Evolutionary conservation across 345 rosid genomes (phyloP), one percentile per base, ranked within the genome.

Genomic region (Pelargonium nanum): DNA sequence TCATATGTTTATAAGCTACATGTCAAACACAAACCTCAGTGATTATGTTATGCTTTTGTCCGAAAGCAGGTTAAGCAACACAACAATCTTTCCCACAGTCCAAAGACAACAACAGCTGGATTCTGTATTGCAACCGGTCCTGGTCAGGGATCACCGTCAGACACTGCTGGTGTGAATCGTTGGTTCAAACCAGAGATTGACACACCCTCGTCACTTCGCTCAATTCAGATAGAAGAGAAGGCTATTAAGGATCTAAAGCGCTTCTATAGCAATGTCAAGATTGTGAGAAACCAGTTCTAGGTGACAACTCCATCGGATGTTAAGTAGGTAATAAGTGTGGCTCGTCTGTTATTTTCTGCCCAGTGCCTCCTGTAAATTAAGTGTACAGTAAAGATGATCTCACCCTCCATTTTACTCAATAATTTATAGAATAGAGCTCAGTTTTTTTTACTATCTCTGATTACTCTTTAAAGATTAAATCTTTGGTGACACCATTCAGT

Each of bases 201-300:
- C 59, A 53, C 83, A 28, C 81, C 91, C 4, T 87, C 99, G 15
- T 78, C 97, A 5, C 78, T 93, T 34, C 85, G 94, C 0, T 85
- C 97, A 0, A 93, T 93, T 65, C 97, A 93, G 80, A 85, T 89
- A 0, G 99, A 93, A 74, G 99, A 89, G 75, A 87, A 76, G 79
- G 99, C 97, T 21, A 87, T 89, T 75, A 93, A 87, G 78, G 97
- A 89, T 69, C 85, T 89, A 30, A 85, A 87, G 65, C 91, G 97
- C 44, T 75, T 84, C 72, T 89, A 93, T 74, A 83, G 88, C 81
- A 87, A 72, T 15, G 99, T 87, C 22, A 93, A 87, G 82, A 76
- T 93, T 20, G 88, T 84, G 58, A 85, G 77, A 77, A 87, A 78
- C 72, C 81, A 76, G 66, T 72, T 65, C 17, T 85, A 70, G 66